Base-by-base conservation (phyloP, 352 stramenopile genomes). In the Phytophthora cajani region DNA sequence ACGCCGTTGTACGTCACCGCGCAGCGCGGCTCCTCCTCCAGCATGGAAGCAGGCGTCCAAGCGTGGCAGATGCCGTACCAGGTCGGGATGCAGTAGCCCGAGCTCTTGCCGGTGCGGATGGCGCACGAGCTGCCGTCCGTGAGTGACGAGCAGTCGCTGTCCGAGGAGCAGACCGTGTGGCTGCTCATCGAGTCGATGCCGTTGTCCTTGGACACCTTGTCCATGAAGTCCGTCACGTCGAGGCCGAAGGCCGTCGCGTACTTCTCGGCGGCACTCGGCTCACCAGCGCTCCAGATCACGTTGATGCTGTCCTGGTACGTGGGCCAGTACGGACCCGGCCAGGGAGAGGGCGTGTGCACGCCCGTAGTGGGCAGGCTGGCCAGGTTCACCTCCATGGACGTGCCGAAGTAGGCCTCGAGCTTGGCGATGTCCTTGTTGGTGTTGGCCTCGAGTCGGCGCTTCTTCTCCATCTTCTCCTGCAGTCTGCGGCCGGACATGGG, bases 291-390 rank as follows among this genome's bases (percentile, higher is more conserved):
- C 65, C 65, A 76, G 8, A 57, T 19, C 42, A 76, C 64, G 74
- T 92, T 92, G 74, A 92, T 92, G 58, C 82, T 75, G 75, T 92
- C 85, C 19, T 79, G 68, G 76, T 83, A 90, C n/a, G 69, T 76
- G 2, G 82, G 76, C 81, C 82, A 92, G 80, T 91, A 92, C 65
- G 77, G 81, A 23, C 70, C 77, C 2, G 78, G 57, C 82, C 82
- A 90, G 19, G 79, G 78, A 17, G 73, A 40, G 1, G 64, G 57
- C 19, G 42, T 58, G 40, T 50, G 38, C 10, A 71, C 58, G 2
- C 63, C 60, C n/a, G 30, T 1, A 2, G 62, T 82, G 4, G 72
- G 64, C 2, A 82, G 56, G 21, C 78, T 57, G n/a, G 70, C 68
- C 12, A 79, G 25, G 0, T 14, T 74, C 49, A 58, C 71, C 44